Evolutionary conservation across 768 basidiomycete species (phyloP), one percentile per base, ranked within the genome.

Genomic region (Hebeloma cylindrosporum): DNA sequence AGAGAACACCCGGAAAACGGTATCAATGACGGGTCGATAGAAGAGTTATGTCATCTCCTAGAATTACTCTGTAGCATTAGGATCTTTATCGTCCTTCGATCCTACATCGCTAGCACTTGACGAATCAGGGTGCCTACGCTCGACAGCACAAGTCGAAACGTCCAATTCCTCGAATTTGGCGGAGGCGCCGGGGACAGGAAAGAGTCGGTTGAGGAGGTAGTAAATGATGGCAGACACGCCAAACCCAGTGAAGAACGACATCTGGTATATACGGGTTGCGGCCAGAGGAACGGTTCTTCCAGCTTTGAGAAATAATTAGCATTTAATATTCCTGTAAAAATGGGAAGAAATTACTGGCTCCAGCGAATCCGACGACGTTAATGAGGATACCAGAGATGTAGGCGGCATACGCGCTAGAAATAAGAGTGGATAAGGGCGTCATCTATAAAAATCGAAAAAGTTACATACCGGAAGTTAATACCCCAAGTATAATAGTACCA

Each of bases 171-270:
- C 59, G 56, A 85, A 86, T 29, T 50, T 61, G 21, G 60, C 49
- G 22, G 66, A 66, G 32, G 66, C 60, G 7, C 82, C 83, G 7
- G 68, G 71, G 2, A 79, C 75, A 2, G 88, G 86, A 64, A 76
- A 87, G 16, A 74, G n/a, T 41, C 63, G 54, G 65, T 82, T 86
- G 33, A 84, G 71, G 30, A 63, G 21, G 57, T 69, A 77, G 63
- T 92, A 93, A 32, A 85, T 59, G 47, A 85, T 37, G 7, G 77
- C 70, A 2, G 88, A 85, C 31, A 83, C 75, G 22, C 78, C 80
- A 52, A 89, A 85, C 21, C 89, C 89, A n/a, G 85, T 85, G 66
- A 91, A 86, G 75, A 90, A 93, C 9, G 85, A 81, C 70, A 90
- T 74, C 40, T 83, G 68, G 63, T 85, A 88, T 52, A 88, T 77